Base-by-base conservation (phyloP, 257 asterid genomes). In the Salvia hispanica region DNA sequence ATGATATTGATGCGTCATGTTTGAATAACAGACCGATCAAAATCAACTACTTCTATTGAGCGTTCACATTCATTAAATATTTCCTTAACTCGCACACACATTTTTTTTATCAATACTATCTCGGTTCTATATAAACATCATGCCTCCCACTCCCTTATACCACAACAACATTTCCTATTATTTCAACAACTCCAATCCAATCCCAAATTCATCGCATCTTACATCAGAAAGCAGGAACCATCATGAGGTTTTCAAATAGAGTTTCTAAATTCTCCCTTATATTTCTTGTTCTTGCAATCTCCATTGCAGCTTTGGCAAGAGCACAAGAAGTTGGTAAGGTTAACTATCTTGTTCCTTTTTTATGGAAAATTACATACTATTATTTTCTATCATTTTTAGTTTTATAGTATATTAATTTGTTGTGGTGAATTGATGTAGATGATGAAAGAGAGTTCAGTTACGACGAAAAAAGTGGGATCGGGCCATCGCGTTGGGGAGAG, bases 361-460 rank as follows among this genome's bases (percentile, higher is more conserved):
- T 21, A 21, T 21, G 25, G 25, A 2, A 21, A 21, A 21, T 0
- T 0, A 21, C 25, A 21, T 21, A 21, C 25, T 21, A 21, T 25
- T 25, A 25, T 25, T 25, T 25, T 25, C 31, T 25, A 25, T 0
- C 31, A 25, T 25, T 25, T 0, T 25, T 25, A 0, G 31, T 25
- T 25, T 25, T 25, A 18, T 18, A 1, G 16, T 12, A 0, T 31
- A 64, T 7, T 54, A 4, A 39, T 18, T 18, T 6, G 16, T 11
- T 66, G 55, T 5, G 8, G 2, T 9, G 12, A 8, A n/a, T 31
- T 6, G 37, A 44, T 72, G 70, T 74, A 91, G 96, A 89, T 5
- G 80, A 89, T 70, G 95, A 91, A 70, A 79, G 85, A 3, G 90
- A 77, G 50, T 91, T 91, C 40, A 89, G 94, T 69, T 91, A 91